Evolutionary conservation across 495 filamentous ascomycete genomes (phyloP), one percentile per base, ranked within the genome.

Genomic region (Penicillium alfredii): DNA sequence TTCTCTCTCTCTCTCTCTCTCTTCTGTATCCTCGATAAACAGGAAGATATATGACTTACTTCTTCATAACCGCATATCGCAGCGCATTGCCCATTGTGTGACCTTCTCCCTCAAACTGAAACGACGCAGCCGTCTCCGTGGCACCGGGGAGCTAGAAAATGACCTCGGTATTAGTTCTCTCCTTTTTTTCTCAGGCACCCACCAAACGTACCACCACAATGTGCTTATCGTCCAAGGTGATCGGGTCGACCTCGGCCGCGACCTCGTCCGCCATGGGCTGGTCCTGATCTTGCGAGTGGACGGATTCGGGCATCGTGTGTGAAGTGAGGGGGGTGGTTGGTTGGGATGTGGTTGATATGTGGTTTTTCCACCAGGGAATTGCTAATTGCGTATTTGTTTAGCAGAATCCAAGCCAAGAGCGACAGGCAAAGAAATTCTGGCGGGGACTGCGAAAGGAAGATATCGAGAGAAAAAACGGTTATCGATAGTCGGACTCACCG

Each of bases 1-100:
- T n/a, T n/a, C n/a, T n/a, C n/a, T n/a, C n/a, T n/a, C n/a, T n/a
- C n/a, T n/a, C n/a, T n/a, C n/a, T n/a, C n/a, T n/a, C n/a, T n/a
- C n/a, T n/a, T n/a, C n/a, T n/a, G n/a, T n/a, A n/a, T n/a, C n/a
- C n/a, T n/a, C n/a, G n/a, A n/a, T 1, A 8, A 32, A 9, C 17
- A 9, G 26, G 7, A 13, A 33, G 8, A 12, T 15, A 30, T 37
- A 22, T 21, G 16, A 60, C 74, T 38, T 66, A 95, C 92, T 98
- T 98, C 67, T 94, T 96, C 88, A 95, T 96, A 49, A 97, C 95
- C 42, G 94, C 81, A 56, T 83, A 96, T 45, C 92, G 73, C 42
- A 98, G 69, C 4, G 90, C 86, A 63, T 98, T 98, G 3, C 93
- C 92, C 40, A 98, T 67, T 0, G 92, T 98, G 56, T 98, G 92